Percentiles rank a stretch among this genome's conserved stretches.
Evolutionary conservation across 805 yeast genomes (phyloP).

Genomic region (Candida pseudoglaebosa): DNA sequence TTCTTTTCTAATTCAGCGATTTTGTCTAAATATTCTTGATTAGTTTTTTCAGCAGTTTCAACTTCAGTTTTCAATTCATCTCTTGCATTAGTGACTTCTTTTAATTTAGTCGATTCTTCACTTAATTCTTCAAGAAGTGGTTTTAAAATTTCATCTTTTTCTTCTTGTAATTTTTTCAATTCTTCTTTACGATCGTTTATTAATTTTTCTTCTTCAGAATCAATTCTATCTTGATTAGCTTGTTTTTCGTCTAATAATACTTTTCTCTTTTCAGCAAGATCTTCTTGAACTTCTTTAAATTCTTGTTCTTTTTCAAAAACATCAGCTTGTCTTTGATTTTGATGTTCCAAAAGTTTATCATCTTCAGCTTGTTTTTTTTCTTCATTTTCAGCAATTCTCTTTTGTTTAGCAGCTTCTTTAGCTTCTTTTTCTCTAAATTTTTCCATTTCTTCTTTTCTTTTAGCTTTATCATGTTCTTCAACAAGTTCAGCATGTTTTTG

Average conservation of each 20-base stretch:
- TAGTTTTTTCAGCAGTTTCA: slow-evolving; percentile 39
- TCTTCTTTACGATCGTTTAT: slow-evolving; percentile 44
- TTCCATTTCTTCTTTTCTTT: slow-evolving; percentile 24
- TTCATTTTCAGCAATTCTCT: slow-evolving; percentile 29
- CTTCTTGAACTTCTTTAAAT: slow-evolving; percentile 32
- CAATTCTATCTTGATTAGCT: slow-evolving; percentile 43
- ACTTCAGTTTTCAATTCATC: slow-evolving; percentile 43
- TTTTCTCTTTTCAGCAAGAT: slow-evolving; percentile 38
- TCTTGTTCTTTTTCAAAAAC: slow-evolving; percentile 25
- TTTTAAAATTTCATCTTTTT: slow-evolving; percentile 49
- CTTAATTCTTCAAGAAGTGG: slow-evolving; percentile 54
- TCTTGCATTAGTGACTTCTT: slow-evolving; percentile 48
- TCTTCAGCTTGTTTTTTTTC: slow-evolving; percentile 30
- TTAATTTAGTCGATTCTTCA: slow-evolving; percentile 46
- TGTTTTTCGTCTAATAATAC: slow-evolving; percentile 43
- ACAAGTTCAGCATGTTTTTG: slow-evolving; percentile 33
- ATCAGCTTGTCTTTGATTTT: slow-evolving; percentile 25
- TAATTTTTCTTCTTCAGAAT: slow-evolving; percentile 39
- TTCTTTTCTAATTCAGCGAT: slow-evolving; percentile 42
- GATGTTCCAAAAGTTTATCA: slow-evolving; percentile 23
- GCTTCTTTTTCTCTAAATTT: slow-evolving; percentile 32
- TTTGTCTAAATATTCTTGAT: slow-evolving; percentile 42
- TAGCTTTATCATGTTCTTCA: slow-evolving; percentile 27
- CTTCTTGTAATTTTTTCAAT: slow-evolving; percentile 47
- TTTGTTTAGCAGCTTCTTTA: slow-evolving; percentile 32